A percentile compares a stretch with the other conserved stretches of the same genome.
Conservation (phyloP, 169 alveolate genomes). For the Plasmodium relictum region DNA sequence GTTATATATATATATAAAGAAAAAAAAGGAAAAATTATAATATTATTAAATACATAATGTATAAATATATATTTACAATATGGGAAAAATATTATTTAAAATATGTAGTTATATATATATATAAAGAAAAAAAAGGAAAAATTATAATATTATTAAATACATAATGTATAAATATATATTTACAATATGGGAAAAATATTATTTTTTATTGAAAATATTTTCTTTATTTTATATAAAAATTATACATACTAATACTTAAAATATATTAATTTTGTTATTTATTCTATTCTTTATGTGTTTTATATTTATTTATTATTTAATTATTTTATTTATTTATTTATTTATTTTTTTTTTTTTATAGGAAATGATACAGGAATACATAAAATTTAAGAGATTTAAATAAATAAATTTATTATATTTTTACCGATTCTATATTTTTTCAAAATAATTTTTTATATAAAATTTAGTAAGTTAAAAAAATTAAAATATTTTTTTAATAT, state of each 20-base stretch:
- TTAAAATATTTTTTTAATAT: background rate
- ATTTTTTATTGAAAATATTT: too few relatives aligned
- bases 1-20: background rate
- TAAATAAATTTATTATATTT: background rate
- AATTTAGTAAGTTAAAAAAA: background rate
- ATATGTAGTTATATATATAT: background rate
- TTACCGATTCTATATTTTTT: background rate
- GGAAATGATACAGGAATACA: conserved; percentile 75
- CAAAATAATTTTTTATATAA: background rate
- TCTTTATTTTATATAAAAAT: too few relatives aligned
- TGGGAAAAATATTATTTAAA: too few relatives aligned
- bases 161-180: background rate
- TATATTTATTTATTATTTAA: background rate
- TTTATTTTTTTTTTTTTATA: conserved; percentile 22
- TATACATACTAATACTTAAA: too few relatives aligned
- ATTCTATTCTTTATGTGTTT: background rate
- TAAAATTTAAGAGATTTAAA: conserved; percentile 36
- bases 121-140: background rate
- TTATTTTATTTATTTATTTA: background rate
- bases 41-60: background rate
- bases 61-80: background rate
- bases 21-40: background rate
- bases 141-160: background rate
- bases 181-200: background rate
- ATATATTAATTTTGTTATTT: background rate